These are phyloP conservation scores for Ceratocystis eucalypticola DNA, from an alignment of 2,329 filamentous ascomycete genomes.

Conservation along the genomic window DNA sequence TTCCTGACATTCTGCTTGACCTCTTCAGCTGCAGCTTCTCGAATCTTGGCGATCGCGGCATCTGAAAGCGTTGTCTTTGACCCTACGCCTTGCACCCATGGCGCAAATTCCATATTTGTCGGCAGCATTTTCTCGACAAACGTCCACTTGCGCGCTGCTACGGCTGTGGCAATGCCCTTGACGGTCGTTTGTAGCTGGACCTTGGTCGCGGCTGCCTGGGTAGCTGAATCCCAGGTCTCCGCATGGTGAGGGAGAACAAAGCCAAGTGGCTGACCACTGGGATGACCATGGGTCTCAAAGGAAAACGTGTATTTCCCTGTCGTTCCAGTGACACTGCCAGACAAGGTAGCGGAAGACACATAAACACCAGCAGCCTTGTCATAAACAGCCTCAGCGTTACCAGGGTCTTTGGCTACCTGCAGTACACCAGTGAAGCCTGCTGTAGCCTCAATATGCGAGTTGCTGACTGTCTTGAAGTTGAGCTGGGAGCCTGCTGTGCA, in stretches of 20 bases:
- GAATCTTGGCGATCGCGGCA: constrained; percentile 46
- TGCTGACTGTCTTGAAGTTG: constrained; percentile 54
- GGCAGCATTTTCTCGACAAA: constrained; percentile 66
- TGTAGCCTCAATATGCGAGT: constrained; percentile 49
- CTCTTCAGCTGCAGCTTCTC: constrained; percentile 53
- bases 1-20: constrained; percentile 60
- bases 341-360: constrained; percentile 48
- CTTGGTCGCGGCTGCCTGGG: constrained; percentile 36
- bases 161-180: constrained; percentile 64
- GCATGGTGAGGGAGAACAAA: constrained; percentile 81
- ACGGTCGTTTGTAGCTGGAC: constrained; percentile 65
- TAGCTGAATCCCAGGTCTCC: constrained; percentile 52
- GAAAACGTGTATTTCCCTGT: constrained; percentile 58
- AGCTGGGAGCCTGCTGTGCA: constrained; percentile 45
- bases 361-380: constrained; percentile 68
- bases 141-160: constrained; percentile 61
- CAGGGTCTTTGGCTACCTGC: constrained; percentile 68
- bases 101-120: constrained; percentile 58
- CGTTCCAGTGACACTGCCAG: constrained; percentile 45
- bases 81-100: constrained; percentile 51
- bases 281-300: constrained; percentile 58
- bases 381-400: constrained; percentile 49
- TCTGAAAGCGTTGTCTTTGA: constrained; percentile 35
- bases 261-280: constrained; percentile 54
- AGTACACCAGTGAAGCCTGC: constrained; percentile 61